Evolutionary conservation across 805 yeast species (phyloP).

Genomic region (Saccharomycopsis fodiens): DNA sequence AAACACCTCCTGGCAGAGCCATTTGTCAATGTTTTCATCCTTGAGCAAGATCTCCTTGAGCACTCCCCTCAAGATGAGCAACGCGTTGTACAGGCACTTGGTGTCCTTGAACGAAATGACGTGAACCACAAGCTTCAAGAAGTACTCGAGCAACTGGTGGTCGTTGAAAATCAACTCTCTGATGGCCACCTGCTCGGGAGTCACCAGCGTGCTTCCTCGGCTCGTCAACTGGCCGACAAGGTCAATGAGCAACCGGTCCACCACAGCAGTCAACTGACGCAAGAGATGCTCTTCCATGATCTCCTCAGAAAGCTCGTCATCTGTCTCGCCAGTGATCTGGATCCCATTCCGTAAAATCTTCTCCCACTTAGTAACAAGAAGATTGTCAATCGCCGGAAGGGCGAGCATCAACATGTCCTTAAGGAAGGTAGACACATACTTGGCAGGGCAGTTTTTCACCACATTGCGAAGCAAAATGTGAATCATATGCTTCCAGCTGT

Average conservation of each 20-base stretch:
- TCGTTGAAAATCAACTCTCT: constrained; percentile 59
- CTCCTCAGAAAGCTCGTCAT: constrained; percentile 86
- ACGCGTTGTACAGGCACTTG: constrained; percentile 86
- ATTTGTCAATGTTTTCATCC: constrained; percentile 69
- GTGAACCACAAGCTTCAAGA: constrained; percentile 66
- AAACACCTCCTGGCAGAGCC: constrained; percentile 41
- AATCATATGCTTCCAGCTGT: constrained; percentile 96
- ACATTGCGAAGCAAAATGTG: constrained; percentile 82
- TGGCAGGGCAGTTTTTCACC: constrained; percentile 80
- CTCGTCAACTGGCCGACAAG: constrained; percentile 72
- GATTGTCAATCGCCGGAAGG: constrained; percentile 60
- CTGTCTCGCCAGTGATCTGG: constrained; percentile 34
- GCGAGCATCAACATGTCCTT: constrained; percentile 70
- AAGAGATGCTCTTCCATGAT: constrained; percentile 96
- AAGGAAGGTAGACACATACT: constrained; percentile 62
- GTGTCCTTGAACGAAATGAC: constrained; percentile 80
- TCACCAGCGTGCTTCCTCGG: constrained; percentile 27
- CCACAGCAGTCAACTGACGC: constrained; percentile 88
- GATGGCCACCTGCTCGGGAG: constrained; percentile 52
- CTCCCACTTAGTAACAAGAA: constrained; percentile 74
- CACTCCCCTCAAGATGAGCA: constrained; percentile 68
- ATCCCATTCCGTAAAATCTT: constrained; percentile 37
- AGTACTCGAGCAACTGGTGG: constrained; percentile 65
- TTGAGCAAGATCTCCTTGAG: constrained; percentile 60
- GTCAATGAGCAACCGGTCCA: constrained; percentile 80